phyloP scores from a whole-genome alignment of 495 filamentous ascomycete species.

The Xylaria telfairii region DNA sequence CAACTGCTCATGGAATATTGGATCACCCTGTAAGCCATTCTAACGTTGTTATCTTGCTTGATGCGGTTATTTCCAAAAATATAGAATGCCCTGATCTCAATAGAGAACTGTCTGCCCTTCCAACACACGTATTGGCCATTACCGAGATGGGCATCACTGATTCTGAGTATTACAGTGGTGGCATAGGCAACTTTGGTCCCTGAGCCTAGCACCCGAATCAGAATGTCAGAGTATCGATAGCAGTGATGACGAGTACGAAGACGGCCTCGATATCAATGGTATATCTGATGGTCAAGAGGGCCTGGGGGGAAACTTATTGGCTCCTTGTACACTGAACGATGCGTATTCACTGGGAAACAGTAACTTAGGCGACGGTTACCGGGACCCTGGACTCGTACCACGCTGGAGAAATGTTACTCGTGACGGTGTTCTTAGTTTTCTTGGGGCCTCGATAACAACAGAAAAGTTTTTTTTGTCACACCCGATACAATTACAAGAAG shows the following conservation, averaged over 20 bases:
- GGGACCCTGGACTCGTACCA: neutral
- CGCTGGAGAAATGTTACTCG: neutral
- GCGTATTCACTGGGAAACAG: neutral
- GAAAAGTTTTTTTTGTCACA: neutral
- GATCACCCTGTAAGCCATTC: neutral
- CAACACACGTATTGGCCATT: neutral
- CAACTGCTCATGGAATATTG: constrained; percentile 10
- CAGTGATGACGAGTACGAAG: neutral
- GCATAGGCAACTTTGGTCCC: neutral
- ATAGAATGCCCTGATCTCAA: neutral
- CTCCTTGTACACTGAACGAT: neutral
- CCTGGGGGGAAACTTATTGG: neutral
- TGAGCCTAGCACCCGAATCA: neutral
- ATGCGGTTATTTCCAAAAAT: neutral
- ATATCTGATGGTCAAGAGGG: neutral
- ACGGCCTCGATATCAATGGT: neutral
- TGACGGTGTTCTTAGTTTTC: constrained; percentile 3
- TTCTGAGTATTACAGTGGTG: neutral
- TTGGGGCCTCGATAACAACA: neutral
- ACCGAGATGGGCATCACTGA: neutral
- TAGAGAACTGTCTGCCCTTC: neutral
- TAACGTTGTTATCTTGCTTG: neutral
- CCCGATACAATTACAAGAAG: neutral
- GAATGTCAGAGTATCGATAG: neutral
- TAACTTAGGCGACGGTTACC: neutral